Evolutionary conservation across 805 yeast genomes (phyloP), one percentile per base, ranked within the genome.

Genomic region (Wickerhamomyces silvicola): DNA sequence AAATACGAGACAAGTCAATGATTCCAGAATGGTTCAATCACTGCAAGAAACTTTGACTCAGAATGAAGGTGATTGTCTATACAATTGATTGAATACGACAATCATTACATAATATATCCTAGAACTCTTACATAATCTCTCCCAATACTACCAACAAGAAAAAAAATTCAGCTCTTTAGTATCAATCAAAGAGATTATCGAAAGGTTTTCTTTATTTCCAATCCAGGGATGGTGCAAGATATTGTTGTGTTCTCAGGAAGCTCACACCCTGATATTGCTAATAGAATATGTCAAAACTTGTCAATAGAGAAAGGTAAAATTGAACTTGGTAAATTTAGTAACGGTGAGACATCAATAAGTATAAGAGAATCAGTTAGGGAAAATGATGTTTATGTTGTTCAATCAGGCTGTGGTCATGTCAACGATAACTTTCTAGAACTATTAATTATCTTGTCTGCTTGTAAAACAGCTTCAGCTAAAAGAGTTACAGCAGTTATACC

Each of bases 341-440:
- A 92, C 54, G 99, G 98, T 33, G 99, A 92, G 54, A 88, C 95
- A 4, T 78, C 90, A 18, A 85, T 92, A 37, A 81, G 80, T 35
- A 75, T 92, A 35, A 70, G 71, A 33, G 94, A 87, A 49, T 82
- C 95, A 10, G 97, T 92, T 16, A 72, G 99, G 52, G 97, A 88
- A 44, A 92, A 92, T 59, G 97, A 92, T 55, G 97, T 92, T 6
- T 92, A 81, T 84, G 87, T 86, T 44, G 81, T 90, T 41, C 95
- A 88, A 54, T 77, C 87, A 11, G 94, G 95, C 2, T 81, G 94
- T 18, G 81, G 88, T 9, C 72, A 81, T 31, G 60, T 77, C 36
- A 92, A 92, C 53, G 98, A 92, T 52, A 90, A 85, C 54, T 84
- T 92, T 39, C 84, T 92, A 94, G 99, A 92, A 62, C 66, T 92